phyloP scores from a whole-genome alignment of 2,329 filamentous ascomycete genomes.

The Nothophoma quercina region DNA sequence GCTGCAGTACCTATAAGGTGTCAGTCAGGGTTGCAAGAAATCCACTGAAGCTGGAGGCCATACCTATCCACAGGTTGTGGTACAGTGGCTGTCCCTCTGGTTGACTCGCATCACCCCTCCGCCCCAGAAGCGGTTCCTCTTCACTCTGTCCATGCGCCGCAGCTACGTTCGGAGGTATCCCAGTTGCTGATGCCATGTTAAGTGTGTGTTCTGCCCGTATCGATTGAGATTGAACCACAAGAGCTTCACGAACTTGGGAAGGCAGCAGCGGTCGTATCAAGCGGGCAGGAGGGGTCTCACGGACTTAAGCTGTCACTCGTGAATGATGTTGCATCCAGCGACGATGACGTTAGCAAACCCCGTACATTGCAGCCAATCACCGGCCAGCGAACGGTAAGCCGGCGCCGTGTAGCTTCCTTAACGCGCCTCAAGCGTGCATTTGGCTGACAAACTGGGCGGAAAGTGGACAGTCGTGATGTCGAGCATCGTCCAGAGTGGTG shows the following conservation, averaged over 20 bases:
- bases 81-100: slow-evolving; percentile 68
- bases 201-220: neutral
- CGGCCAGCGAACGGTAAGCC: slow-evolving; percentile 13
- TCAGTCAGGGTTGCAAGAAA: slow-evolving; percentile 13
- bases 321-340: slow-evolving; percentile 21
- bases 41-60: slow-evolving; percentile 25
- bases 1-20: slow-evolving; percentile 73
- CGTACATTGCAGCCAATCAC: slow-evolving; percentile 27
- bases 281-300: slow-evolving; percentile 15
- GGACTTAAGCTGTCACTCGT: slow-evolving; percentile 19
- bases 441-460: slow-evolving; percentile 8
- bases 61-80: slow-evolving; percentile 79
- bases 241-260: neutral
- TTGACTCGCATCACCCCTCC: slow-evolving; percentile 77
- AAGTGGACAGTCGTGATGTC: slow-evolving; percentile 10
- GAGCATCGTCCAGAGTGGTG: slow-evolving; percentile 4
- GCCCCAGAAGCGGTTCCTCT: slow-evolving; percentile 74
- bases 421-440: slow-evolving; percentile 5
- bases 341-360: slow-evolving; percentile 28
- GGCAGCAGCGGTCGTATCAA: neutral
- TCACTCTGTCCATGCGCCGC: slow-evolving; percentile 52
- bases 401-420: slow-evolving; percentile 4
- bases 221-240: neutral
- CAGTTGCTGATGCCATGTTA: slow-evolving; percentile 78
- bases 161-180: slow-evolving; percentile 63